phyloP scores from a whole-genome alignment of 202 grass and related monocot species.

The Setaria viridis region DNA sequence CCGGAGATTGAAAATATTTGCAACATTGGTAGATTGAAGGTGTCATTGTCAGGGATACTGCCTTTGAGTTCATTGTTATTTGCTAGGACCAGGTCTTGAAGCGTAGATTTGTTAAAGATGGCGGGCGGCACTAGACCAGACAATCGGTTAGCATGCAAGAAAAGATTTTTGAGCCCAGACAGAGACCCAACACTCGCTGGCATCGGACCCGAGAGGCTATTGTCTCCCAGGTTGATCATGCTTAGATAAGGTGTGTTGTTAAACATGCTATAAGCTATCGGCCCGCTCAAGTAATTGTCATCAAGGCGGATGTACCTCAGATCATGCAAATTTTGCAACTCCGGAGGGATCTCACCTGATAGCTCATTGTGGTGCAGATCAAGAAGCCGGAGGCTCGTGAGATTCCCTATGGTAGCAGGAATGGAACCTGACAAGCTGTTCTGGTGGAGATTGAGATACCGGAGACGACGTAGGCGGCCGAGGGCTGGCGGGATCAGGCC shows the following conservation, averaged over 20 bases:
- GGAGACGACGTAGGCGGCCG: too few relatives aligned
- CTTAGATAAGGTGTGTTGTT: neutral
- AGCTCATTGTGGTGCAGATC: too few relatives aligned
- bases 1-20: neutral
- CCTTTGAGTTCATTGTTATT: neutral
- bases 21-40: neutral
- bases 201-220: neutral
- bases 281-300: neutral
- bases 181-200: neutral
- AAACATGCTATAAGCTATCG: neutral
- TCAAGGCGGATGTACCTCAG: neutral
- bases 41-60: neutral
- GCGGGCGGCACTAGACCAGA: neutral
- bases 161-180: neutral
- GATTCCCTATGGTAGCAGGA: too few relatives aligned
- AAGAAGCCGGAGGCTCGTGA: too few relatives aligned
- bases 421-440: too few relatives aligned
- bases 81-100: neutral
- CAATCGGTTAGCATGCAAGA: neutral
- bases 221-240: neutral
- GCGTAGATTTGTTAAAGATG: conserved; percentile 2
- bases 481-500: too few relatives aligned
- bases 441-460: too few relatives aligned
- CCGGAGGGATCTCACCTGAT: too few relatives aligned
- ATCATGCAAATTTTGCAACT: neutral